Conservation (phyloP, 169 alveolate species). For the Cryptosporidium canis region DNA sequence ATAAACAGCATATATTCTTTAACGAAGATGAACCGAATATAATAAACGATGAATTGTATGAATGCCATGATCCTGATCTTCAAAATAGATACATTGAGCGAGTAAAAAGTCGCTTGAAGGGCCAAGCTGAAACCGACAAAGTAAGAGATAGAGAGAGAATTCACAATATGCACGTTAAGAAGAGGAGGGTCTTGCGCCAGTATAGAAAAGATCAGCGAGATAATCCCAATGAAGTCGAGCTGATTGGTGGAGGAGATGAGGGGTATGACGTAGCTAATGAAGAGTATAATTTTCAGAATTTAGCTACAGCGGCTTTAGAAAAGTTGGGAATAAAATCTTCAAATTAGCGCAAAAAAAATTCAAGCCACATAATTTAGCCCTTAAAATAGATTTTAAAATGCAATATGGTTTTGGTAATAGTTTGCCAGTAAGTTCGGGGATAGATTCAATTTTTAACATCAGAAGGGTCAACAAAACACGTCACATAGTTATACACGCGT, state of each 20-base stretch:
- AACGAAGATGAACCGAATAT: slow-evolving; percentile 29
- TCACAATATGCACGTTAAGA: slow-evolving; percentile 43
- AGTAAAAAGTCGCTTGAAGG: slow-evolving; percentile 10
- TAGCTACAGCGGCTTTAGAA: slow-evolving; percentile 63
- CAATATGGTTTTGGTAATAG: slow-evolving; percentile 32
- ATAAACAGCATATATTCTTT: slow-evolving; percentile 29
- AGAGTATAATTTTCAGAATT: slow-evolving; percentile 17
- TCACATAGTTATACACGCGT: slow-evolving; percentile 56
- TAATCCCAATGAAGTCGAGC: not conserved
- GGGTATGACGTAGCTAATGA: not conserved
- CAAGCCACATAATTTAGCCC: not conserved
- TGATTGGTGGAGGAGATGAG: not conserved
- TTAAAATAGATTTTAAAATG: slow-evolving; percentile 16
- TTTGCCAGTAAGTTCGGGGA: not conserved
- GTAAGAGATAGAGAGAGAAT: slow-evolving; percentile 57
- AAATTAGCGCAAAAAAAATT: slow-evolving; percentile 37
- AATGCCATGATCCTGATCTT: not conserved
- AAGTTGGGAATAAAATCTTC: slow-evolving; percentile 29
- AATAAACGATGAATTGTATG: too few species aligned
- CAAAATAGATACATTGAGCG: not conserved
- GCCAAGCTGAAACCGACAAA: slow-evolving; percentile 31
- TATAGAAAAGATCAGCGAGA: not conserved
- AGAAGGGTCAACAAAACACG: slow-evolving; percentile 29
- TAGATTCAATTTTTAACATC: slow-evolving; percentile 22
- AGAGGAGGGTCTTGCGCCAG: slow-evolving; percentile 1